phyloP scores from a whole-genome alignment of 2,329 filamentous ascomycete genomes.

The Fusarium stilboides region DNA sequence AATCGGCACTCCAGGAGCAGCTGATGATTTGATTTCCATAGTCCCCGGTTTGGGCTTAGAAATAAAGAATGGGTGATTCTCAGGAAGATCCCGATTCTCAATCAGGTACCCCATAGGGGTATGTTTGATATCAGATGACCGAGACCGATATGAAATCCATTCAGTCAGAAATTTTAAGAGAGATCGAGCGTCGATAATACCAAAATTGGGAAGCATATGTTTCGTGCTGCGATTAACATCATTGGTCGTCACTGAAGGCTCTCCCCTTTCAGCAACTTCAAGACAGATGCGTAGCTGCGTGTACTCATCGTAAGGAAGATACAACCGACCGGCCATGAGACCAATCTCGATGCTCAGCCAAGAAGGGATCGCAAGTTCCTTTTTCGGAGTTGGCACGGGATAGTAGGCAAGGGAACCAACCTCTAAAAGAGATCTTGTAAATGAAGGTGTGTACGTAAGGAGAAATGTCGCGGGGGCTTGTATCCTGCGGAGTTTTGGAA shows the following conservation, averaged over 20 bases:
- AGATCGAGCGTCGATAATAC: not conserved
- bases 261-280: no score
- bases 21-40: not conserved
- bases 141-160: not conserved
- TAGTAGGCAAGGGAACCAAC: not conserved
- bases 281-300: not conserved
- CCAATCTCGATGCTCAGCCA: conserved; percentile 14
- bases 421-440: conserved; percentile 1
- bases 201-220: not conserved
- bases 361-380: not conserved
- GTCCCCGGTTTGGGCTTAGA: not conserved
- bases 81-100: not conserved
- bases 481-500: not conserved
- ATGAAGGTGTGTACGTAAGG: not conserved
- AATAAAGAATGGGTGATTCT: not conserved
- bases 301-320: conserved; percentile 8
- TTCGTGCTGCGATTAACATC: no score
- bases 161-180: not conserved
- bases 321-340: conserved; percentile 3
- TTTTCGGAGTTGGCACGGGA: not conserved
- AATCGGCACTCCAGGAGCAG: no score
- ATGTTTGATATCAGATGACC: conserved; percentile 7
- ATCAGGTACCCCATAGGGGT: conserved; percentile 5
- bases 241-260: fast-evolving
- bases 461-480: not conserved